phyloP scores from a whole-genome alignment of 345 rosid species.

The Linum tenue region DNA sequence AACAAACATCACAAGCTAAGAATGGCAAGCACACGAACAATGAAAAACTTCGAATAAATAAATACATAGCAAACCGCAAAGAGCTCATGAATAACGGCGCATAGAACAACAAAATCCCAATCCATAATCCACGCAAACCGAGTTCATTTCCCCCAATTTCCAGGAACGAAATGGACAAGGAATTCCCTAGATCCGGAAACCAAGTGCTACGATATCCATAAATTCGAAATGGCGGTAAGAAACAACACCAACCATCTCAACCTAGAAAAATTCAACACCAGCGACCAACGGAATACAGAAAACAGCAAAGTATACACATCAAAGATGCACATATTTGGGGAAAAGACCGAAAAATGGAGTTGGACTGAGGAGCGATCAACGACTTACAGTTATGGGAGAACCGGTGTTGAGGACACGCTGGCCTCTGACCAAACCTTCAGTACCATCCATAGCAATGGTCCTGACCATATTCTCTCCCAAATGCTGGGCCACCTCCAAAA shows the following conservation, averaged over 20 bases:
- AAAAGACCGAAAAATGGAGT: background rate
- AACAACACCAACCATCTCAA: background rate
- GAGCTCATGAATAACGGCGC: too few species aligned
- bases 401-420: conserved; percentile 81
- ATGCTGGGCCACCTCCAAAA: conserved; percentile 94
- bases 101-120: background rate
- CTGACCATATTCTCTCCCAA: conserved; percentile 78
- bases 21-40: too few species aligned
- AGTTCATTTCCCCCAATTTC: background rate
- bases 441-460: conserved; percentile 95
- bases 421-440: conserved; percentile 81
- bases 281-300: background rate
- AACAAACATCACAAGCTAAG: background rate
- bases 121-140: background rate
- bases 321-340: too few species aligned
- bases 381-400: conserved; percentile 77
- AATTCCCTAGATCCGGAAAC: background rate
- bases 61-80: too few species aligned
- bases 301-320: too few species aligned
- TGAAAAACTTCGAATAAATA: too few species aligned
- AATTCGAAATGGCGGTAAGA: background rate
- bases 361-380: background rate
- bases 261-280: background rate
- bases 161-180: background rate
- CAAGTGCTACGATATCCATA: background rate